A percentile compares a stretch with the other conserved stretches of the same genome.
Conservation (phyloP, 139 green algal genomes). For the Volvox reticuliferus region DNA sequence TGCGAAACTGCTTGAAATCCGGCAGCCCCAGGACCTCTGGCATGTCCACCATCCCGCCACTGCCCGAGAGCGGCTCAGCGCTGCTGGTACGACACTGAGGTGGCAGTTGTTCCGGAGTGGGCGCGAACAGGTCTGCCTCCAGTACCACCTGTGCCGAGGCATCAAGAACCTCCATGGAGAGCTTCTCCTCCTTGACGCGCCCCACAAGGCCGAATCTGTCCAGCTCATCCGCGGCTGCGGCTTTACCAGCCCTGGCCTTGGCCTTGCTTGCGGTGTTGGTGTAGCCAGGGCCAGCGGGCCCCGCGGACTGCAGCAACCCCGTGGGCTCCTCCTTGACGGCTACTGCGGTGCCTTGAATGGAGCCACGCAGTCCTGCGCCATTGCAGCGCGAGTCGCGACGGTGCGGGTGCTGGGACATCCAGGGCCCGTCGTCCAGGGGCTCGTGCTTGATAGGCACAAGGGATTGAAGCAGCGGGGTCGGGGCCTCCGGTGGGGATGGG, state of each 20-base stretch:
- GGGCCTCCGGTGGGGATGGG: not conserved
- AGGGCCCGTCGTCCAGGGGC: not conserved
- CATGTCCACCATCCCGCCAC: not conserved
- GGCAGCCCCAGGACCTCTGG: not conserved
- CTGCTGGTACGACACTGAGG: not conserved
- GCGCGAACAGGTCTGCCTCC: constrained; percentile 15
- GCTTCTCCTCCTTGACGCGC: not conserved
- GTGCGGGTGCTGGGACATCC: constrained; percentile 24
- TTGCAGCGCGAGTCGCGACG: not conserved
- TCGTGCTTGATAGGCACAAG: not conserved
- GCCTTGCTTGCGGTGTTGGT: not conserved
- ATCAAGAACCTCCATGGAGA: not conserved
- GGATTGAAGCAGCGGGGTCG: not conserved
- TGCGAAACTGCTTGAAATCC: constrained; percentile 42
- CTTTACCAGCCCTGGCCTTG: constrained; percentile 4
- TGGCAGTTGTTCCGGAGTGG: not conserved
- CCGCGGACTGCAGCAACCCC: not conserved
- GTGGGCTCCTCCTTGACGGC: not conserved
- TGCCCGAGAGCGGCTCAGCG: not conserved
- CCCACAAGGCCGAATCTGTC: not conserved
- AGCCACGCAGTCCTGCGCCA: not conserved
- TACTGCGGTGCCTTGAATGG: not conserved
- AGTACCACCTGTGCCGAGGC: constrained; percentile 38
- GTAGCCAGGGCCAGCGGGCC: too few species aligned
- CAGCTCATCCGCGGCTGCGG: not conserved